Percentiles rank a stretch among this genome's conserved stretches.
Evolutionary conservation across 192 early-diverging fungal genomes (phyloP).

Genomic region (Entrophospora sp.): DNA sequence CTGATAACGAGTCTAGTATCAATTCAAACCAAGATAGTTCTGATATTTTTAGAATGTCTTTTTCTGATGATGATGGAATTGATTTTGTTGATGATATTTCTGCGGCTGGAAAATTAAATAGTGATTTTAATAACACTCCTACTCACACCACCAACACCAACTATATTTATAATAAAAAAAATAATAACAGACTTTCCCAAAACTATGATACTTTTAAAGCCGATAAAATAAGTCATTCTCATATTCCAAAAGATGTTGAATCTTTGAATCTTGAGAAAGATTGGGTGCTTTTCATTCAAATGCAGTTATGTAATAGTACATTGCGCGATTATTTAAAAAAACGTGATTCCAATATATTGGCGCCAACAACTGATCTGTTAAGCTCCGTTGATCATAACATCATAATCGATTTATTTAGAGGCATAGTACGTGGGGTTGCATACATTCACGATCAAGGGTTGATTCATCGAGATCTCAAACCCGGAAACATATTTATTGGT

Average conservation of each 20-base stretch:
- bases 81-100: constrained; percentile 22
- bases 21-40: constrained; percentile 24
- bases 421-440: constrained; percentile 61
- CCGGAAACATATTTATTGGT: constrained; percentile 50
- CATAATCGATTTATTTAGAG: background rate
- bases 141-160: background rate
- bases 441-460: constrained; percentile 58
- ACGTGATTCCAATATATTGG: background rate
- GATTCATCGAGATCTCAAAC: constrained; percentile 69
- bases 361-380: constrained; percentile 1
- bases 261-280: constrained; percentile 13
- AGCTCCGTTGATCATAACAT: constrained; percentile 17
- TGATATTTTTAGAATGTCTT: constrained; percentile 17
- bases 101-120: background rate
- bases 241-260: background rate
- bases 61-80: constrained; percentile 22
- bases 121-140: too few relatives aligned
- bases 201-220: too few relatives aligned
- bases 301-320: constrained; percentile 84
- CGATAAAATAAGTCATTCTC: too few relatives aligned
- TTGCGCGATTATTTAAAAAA: constrained; percentile 56
- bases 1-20: constrained; percentile 27
- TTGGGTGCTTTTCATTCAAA: constrained; percentile 68
- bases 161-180: too few relatives aligned
- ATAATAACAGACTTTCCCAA: too few relatives aligned